Conservation (phyloP, 2,329 filamentous ascomycete species). For the Biscogniauxia sp. region DNA sequence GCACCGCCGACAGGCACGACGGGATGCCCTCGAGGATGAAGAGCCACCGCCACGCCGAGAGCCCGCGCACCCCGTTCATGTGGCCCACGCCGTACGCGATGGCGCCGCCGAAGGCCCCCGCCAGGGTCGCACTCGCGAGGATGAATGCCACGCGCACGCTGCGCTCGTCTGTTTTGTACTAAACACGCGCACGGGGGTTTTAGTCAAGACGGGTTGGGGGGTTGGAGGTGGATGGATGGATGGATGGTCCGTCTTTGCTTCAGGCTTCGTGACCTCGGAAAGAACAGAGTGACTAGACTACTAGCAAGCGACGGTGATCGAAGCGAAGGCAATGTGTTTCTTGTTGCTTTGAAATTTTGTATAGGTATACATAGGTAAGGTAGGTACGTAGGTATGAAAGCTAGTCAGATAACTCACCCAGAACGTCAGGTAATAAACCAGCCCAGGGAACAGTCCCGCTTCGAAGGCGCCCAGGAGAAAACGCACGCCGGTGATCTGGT, state of each 20-base stretch:
- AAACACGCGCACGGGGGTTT: neutral
- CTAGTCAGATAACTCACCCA: constrained; percentile 40
- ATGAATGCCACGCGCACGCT: constrained; percentile 71
- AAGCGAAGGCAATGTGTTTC: too few species aligned
- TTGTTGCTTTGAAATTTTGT: too few species aligned
- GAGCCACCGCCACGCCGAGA: constrained; percentile 71
- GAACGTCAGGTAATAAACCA: constrained; percentile 67
- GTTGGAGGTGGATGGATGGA: too few species aligned
- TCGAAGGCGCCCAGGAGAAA: constrained; percentile 68
- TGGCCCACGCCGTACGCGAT: constrained; percentile 72
- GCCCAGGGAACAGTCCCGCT: constrained; percentile 67
- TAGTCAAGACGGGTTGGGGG: too few species aligned
- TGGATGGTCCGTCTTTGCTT: too few species aligned
- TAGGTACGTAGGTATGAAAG: neutral
- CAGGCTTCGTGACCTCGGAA: too few species aligned
- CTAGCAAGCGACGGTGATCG: too few species aligned
- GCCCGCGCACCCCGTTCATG: constrained; percentile 62
- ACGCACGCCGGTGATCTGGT: constrained; percentile 62
- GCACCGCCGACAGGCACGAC: constrained; percentile 52
- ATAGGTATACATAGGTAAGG: neutral
- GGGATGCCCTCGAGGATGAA: constrained; percentile 45
- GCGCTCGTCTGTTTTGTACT: constrained; percentile 67
- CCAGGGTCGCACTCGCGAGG: constrained; percentile 66
- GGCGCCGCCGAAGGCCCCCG: constrained; percentile 73
- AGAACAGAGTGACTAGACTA: constrained; percentile 1